These are phyloP conservation scores for Argentina anserina DNA, from an alignment of 306 rosid genomes.

Conservation along the genomic window DNA sequence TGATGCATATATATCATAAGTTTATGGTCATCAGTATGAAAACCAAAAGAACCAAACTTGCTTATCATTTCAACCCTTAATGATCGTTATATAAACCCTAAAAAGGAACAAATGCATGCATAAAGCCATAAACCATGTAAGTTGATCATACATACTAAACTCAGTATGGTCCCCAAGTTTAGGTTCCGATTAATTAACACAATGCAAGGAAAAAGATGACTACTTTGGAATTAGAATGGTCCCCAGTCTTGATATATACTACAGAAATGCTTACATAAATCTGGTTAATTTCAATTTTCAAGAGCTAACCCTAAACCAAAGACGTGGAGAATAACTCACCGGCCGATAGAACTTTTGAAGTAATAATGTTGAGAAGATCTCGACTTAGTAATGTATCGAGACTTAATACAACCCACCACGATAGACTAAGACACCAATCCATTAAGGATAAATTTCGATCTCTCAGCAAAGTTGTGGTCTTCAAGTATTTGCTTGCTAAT, in stretches of 20 bases:
- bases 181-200: background rate
- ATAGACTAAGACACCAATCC: too few relatives aligned
- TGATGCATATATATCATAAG: background rate
- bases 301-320: background rate
- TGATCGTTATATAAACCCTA: background rate
- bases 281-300: background rate
- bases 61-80: too few relatives aligned
- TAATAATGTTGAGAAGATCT: background rate
- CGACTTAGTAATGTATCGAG: background rate
- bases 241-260: background rate
- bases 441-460: too few relatives aligned
- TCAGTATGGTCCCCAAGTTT: background rate
- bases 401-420: too few relatives aligned
- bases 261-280: background rate
- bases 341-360: background rate
- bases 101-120: background rate
- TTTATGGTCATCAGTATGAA: background rate
- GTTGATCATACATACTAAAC: background rate
- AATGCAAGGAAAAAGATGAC: background rate
- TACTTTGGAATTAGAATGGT: background rate
- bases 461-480: too few relatives aligned
- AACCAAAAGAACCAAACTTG: too few relatives aligned
- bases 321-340: slow-evolving; percentile 1
- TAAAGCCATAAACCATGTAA: background rate
- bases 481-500: too few relatives aligned